Conservation (phyloP, 208 protist species). For the Leishmania guyanensis region DNA sequence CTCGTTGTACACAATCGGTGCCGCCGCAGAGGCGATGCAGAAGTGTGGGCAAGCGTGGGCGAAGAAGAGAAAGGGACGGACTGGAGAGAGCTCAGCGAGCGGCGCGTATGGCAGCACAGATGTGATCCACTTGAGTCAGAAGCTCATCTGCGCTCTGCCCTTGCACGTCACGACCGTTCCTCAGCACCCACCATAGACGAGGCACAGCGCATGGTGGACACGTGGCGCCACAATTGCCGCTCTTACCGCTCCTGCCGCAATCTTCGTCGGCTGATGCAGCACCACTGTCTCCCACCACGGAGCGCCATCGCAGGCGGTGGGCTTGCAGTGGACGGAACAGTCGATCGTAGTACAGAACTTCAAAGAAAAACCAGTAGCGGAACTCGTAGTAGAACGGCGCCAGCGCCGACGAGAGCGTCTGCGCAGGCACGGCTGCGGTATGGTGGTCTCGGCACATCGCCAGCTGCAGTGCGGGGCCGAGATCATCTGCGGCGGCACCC, state of each 20-base stretch:
- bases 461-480: neutral
- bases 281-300: neutral
- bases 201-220: neutral
- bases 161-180: slow-evolving; percentile 1
- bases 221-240: neutral
- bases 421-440: neutral
- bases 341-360: slow-evolving; percentile 63
- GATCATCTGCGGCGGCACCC: neutral
- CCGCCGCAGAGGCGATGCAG: neutral
- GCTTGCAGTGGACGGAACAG: slow-evolving; percentile 30
- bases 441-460: neutral
- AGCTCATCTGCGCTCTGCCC: neutral
- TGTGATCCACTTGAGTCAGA: neutral
- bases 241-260: neutral
- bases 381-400: slow-evolving; percentile 57
- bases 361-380: slow-evolving; percentile 75
- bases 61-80: neutral
- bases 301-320: slow-evolving; percentile 20
- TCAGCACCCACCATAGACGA: slow-evolving; percentile 20
- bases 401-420: slow-evolving; percentile 5
- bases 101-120: neutral
- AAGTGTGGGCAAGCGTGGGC: neutral
- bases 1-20: neutral
- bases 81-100: neutral
- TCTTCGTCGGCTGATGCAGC: neutral